Evolutionary conservation across 2,329 filamentous ascomycete species (phyloP), one percentile per base, ranked within the genome.

Genomic region (Nigrograna mackinnonii): DNA sequence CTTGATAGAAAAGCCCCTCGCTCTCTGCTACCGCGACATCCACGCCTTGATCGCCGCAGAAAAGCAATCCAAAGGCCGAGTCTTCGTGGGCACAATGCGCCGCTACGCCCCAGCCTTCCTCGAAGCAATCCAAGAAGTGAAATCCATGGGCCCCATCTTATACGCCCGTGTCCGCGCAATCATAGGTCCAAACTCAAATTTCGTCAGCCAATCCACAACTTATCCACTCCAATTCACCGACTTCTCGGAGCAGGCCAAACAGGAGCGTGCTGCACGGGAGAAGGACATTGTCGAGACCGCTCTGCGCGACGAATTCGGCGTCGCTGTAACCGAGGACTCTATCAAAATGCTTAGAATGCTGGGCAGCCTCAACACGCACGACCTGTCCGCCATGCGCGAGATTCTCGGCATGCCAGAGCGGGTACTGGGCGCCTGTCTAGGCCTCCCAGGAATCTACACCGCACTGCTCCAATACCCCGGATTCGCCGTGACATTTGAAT

Each of bases 31-130:
- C 17, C 68, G 66, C 2, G 73, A 75, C 33, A 64, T 75, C 0
- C 62, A 75, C 18, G 57, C 65, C 0, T 75, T 85, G 17, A 62
- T 77, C 21, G 72, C 66, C 0, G 79, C 79, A 0, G 76, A 82
- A 53, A 57, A 62, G 16, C 51, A 72, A 0, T 57, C 62, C 3
- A 52, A 59, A 13, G 74, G 69, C 0, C 69, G 62, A 2, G 22
- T 83, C 2, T 80, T 85, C 54, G 79, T 85, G 0, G 80, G 80
- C 2, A 82, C 79, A 40, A 82, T 82, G 71, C 69, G 82, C 14
- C 72, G 82, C 13, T 83, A 83, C 52, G 80, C 82, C 0, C 66
- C 76, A 0, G 72, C 73, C 1, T 83, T 83, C 48, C 61, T 71
- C 0, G 69, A 78, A 17, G 73, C 78, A 0, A 73, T 84, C 32